Evolutionary conservation across 2,329 filamentous ascomycete genomes (phyloP), one percentile per base, ranked within the genome.

Genomic region (Clonostachys chloroleuca): DNA sequence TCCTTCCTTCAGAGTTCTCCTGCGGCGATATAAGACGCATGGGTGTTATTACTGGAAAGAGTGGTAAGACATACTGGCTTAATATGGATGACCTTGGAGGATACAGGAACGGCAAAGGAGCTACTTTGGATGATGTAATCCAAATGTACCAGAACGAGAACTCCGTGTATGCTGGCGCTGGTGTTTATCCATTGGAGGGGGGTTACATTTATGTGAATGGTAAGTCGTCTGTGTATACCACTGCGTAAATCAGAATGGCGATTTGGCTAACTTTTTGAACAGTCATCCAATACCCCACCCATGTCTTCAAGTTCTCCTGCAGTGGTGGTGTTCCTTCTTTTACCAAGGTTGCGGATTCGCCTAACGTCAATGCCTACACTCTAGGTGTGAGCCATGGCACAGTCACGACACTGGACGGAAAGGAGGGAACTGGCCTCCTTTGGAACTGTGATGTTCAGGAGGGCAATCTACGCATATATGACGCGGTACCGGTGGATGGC

Each of bases 281-380:
- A 30, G 60, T 80, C 6, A 79, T 81, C 46, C 69, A 75, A 53
- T 76, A 75, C 53, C 69, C 73, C 13, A 77, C 77, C 0, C 70
- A 77, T 44, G 75, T 80, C 16, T 82, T 81, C 67, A 77, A 81
- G 52, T 82, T 82, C 56, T 71, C 73, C 3, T 81, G 76, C 56
- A 63, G 68, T 50, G 61, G 63, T 18, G 78, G 77, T 5, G 67
- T 74, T 10, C 73, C 78, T 1, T 68, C 69, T 3, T 81, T 83
- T 45, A 72, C 75, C 18, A 75, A 77, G 54, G 72, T 80, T 1
- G 74, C 73, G 5, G 69, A 75, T 46, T 75, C 69, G 4, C 67
- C 70, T 0, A 68, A 73, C 18, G 66, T 58, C 40, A 80, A 79
- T 44, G 75, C 77, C 1, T 74, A 73, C 48, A 67, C 74, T 43